Conservation (phyloP, 371 early-diverging fungal species). For the Mucor ambiguus region DNA sequence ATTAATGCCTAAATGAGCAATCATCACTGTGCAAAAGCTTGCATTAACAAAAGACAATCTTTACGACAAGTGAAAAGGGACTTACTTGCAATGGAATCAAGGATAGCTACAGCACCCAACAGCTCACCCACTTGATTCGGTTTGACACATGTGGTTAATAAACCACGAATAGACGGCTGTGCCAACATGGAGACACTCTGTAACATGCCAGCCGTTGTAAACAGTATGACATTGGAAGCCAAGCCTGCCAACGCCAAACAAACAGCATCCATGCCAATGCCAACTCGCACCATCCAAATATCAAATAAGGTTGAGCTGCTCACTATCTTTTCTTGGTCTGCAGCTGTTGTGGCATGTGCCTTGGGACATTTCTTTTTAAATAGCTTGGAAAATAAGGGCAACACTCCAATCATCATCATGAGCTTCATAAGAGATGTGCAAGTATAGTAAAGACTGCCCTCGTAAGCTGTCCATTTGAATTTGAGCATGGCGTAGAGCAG, state of each 20-base stretch:
- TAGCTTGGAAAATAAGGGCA: slow-evolving; percentile 36
- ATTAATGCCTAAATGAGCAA: slow-evolving; percentile 39
- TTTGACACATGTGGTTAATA: slow-evolving; percentile 46
- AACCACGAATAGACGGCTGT: slow-evolving; percentile 43
- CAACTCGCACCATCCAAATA: slow-evolving; percentile 49
- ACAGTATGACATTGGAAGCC: slow-evolving; percentile 24
- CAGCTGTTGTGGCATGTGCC: background rate
- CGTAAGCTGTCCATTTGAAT: slow-evolving; percentile 49
- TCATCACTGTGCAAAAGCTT: slow-evolving; percentile 25
- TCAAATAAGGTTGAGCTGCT: slow-evolving; percentile 34
- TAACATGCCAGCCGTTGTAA: slow-evolving; percentile 29
- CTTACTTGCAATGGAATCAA: slow-evolving; percentile 54
- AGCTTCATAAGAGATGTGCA: slow-evolving; percentile 25
- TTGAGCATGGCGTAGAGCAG: slow-evolving; percentile 50
- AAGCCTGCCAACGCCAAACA: slow-evolving; percentile 38
- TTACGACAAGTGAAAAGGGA: background rate
- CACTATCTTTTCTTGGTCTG: background rate
- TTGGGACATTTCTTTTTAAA: slow-evolving; percentile 18
- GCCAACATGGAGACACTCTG: slow-evolving; percentile 38
- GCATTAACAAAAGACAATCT: background rate
- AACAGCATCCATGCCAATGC: slow-evolving; percentile 34
- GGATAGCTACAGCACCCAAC: slow-evolving; percentile 48
- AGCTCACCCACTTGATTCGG: slow-evolving; percentile 54
- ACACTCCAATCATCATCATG: slow-evolving; percentile 20
- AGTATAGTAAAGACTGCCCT: slow-evolving; percentile 43